Evolutionary conservation across 1,284 basidiomycete species (phyloP).

Genomic region (Uromyces viciae-fabae): DNA sequence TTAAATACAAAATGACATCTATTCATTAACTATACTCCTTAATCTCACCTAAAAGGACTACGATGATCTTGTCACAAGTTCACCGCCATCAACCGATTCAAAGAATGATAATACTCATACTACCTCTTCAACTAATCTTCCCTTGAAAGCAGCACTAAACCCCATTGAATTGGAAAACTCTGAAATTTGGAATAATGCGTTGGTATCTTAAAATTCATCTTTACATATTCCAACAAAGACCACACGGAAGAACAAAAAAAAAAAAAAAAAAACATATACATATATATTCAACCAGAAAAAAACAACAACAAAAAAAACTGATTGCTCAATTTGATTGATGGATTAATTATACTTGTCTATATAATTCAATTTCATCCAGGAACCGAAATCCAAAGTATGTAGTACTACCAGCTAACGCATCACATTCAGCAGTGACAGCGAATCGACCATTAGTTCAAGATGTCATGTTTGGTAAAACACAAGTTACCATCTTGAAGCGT

Average conservation of each 20-base stretch:
- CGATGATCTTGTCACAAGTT: not conserved
- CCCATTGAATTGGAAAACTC: slow-evolving; percentile 11
- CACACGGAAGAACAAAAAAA: too few relatives aligned
- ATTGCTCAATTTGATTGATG: not conserved
- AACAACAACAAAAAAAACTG: not conserved
- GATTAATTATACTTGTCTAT: not conserved
- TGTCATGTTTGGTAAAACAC: slow-evolving; percentile 23
- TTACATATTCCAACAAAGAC: not conserved
- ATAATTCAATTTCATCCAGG: not conserved
- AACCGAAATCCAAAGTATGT: slow-evolving; percentile 39
- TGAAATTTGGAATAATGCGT: slow-evolving; percentile 9
- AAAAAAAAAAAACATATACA: too few relatives aligned
- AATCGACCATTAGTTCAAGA: slow-evolving; percentile 30
- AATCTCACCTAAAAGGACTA: slow-evolving; percentile 4
- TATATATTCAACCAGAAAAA: not conserved
- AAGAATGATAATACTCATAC: not conserved
- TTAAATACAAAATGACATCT: not conserved
- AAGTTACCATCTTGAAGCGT: slow-evolving; percentile 28
- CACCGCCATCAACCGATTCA: not conserved
- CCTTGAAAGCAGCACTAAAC: not conserved
- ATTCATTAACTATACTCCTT: not conserved
- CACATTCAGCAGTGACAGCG: slow-evolving; percentile 22
- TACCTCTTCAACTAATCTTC: not conserved
- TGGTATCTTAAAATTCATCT: not conserved
- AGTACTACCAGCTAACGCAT: slow-evolving; percentile 21